Base-by-base conservation (phyloP, 2,329 filamentous ascomycete species). In the Byssochlamys sp. region DNA sequence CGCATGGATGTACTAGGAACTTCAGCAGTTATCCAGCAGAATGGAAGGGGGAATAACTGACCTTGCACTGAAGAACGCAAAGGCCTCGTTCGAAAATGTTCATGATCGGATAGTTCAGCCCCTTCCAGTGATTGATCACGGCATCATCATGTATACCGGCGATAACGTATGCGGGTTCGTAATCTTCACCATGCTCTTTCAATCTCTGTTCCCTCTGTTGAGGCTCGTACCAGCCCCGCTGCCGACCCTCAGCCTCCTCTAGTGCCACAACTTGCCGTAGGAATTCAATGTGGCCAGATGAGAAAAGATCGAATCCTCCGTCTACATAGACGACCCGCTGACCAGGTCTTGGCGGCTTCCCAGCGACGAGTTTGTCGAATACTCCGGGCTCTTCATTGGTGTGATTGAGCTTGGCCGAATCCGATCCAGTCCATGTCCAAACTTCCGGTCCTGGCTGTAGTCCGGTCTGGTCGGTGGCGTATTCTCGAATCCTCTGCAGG, bases 101-200 rank as follows among this genome's bases (percentile, higher is more conserved):
- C 94, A 99, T 99, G 76, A 99, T 97, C 27, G 94, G 94, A 71
- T 96, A 99, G 77, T 99, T 99, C 66, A 96, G 82, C 35, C 94
- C 92, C 76, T 97, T 97, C 88, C 91, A 95, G 67, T 87, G 80
- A 75, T 99, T 99, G 73, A 99, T 95, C 59, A 95, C 91, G 62
- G 88, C 85, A 71, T 99, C 94, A 67, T 96, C 89, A 74, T 99
- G 94, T 26, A 99, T 86, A 53, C 94, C 94, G 2, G 90, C 91
- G 50, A 97, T 84, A n/a, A 99, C 82, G 70, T 90, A 97, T 5
- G 86, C 87, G 0, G 91, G 90, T 0, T 83, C 80, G 67, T 95
- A 95, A 73, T 95, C 89, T 52, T 80, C 80, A 14, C 87, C 88
- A 4, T 76, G 70, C 61, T 84, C 82, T 35, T 81, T 79, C 59